A percentile compares a stretch with the other conserved stretches of the same genome.
These are phyloP conservation scores for Puya raimondii DNA, from an alignment of 176 grass and related monocot genomes.

Conservation along the genomic window DNA sequence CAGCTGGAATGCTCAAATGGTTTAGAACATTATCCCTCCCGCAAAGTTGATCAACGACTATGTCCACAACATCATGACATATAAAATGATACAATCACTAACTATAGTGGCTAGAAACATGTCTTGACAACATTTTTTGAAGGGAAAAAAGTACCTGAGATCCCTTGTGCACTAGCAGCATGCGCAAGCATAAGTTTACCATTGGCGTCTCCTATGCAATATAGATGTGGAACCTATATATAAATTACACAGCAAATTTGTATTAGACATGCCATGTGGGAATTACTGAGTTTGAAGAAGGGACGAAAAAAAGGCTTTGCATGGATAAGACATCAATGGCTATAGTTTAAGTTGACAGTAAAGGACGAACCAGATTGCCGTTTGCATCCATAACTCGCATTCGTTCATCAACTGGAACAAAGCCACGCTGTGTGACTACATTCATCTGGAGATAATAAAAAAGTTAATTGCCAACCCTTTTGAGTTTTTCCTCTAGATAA, in stretches of 20 bases:
- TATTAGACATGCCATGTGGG: neutral
- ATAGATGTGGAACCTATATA: conserved; percentile 73
- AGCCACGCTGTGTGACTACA: conserved; percentile 79
- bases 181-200: conserved; percentile 98
- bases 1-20: conserved; percentile 89
- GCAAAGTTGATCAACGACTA: conserved; percentile 77
- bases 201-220: conserved; percentile 95
- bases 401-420: conserved; percentile 89
- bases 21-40: conserved; percentile 80
- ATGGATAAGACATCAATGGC: neutral
- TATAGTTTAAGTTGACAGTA: neutral
- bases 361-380: conserved; percentile 51
- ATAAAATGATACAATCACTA: conserved; percentile 20
- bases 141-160: conserved; percentile 38
- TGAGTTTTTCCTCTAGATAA: neutral
- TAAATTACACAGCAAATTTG: neutral
- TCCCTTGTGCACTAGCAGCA: conserved; percentile 98
- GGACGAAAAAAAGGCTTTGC: neutral
- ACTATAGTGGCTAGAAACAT: conserved; percentile 11
- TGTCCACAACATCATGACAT: conserved; percentile 20
- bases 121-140: neutral
- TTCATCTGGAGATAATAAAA: conserved; percentile 49
- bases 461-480: conserved; percentile 15
- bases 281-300: neutral
- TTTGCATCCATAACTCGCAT: conserved; percentile 78